Evolutionary conservation across 1,284 basidiomycete species (phyloP), one percentile per base, ranked within the genome.

Genomic region (Ganoderma lingzhi): DNA sequence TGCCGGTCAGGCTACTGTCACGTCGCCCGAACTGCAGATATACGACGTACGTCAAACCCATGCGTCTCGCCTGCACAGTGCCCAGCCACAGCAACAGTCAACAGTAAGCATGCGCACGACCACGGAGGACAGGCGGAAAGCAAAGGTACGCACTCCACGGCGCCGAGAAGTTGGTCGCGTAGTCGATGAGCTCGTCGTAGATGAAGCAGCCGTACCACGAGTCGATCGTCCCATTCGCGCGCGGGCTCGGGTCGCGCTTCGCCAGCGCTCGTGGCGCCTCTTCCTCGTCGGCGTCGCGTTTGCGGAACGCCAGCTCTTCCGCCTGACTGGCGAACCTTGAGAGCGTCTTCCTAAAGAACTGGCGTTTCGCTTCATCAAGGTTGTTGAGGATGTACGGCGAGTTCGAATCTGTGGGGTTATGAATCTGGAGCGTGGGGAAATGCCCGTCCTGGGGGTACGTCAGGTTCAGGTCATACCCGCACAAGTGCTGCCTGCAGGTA

Each of bases 391-490:
- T 61, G n/a, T 42, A 39, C 23, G 59, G 59, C 39, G 59, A 61
- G 39, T n/a, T 28, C 8, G 64, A 61, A 32, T 69, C 61, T 35
- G 68, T 41, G 15, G 68, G 68, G n/a, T 62, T 65, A 30, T 70
- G 58, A 55, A 67, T 62, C 53, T 71, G 70, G 44, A 77, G 72
- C 32, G 86, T 81, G 0, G 89, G 88, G 66, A 93, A 85, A 63
- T 81, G 78, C 48, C 84, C 84, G 42, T 82, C 81, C 76, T 93
- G 89, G 0, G 92, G 92, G 72, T 93, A 93, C 23, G 90, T 88
- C 12, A 93, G 80, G 76, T 89, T 90, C 42, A 93, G 77, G 75
- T 93, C 84, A 75, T 87, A 91, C 2, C 87, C 86, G 73, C 92
- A 93, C 32, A 91, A 81, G 63, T 87, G 83, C 37, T 83, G 78